Conservation (phyloP, 352 stramenopile species). For the Globisporangium parvum region DNA sequence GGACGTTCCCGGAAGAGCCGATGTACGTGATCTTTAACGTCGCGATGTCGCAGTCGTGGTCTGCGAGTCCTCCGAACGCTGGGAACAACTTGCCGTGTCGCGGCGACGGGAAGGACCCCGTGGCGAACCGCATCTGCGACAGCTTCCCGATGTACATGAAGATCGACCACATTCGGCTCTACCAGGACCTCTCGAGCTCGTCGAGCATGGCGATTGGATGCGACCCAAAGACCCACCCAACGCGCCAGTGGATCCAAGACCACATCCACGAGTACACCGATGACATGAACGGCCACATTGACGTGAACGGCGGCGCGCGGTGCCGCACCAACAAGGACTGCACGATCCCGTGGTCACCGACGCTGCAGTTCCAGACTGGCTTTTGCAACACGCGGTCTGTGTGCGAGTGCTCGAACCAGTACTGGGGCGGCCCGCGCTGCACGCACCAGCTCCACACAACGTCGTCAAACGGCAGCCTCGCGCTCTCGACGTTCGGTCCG, state of each 20-base stretch:
- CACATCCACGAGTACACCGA: constrained; percentile 56
- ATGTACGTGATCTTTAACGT: constrained; percentile 95
- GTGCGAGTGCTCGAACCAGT: constrained; percentile 52
- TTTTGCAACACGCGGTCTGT: constrained; percentile 34
- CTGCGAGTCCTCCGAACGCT: constrained; percentile 45
- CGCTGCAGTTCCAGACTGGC: constrained; percentile 44
- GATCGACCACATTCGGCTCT: constrained; percentile 83
- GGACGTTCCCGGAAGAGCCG: constrained; percentile 81
- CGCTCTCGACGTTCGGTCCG: constrained; percentile 21
- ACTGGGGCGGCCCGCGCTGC: constrained; percentile 60
- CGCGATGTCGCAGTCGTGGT: constrained; percentile 87
- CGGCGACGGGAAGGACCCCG: constrained; percentile 37
- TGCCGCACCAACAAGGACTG: constrained; percentile 54
- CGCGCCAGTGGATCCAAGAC: constrained; percentile 64
- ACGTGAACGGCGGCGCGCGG: constrained; percentile 46
- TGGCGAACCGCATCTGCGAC: constrained; percentile 66
- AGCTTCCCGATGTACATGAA: constrained; percentile 81
- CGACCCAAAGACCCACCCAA: constrained; percentile 54
- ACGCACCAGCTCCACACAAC: constrained; percentile 35
- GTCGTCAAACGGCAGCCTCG: constrained; percentile 5
- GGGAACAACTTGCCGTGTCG: constrained; percentile 36
- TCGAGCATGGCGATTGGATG: constrained; percentile 53
- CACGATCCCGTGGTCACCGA: constrained; percentile 35
- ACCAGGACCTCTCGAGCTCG: constrained; percentile 38
- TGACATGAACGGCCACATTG: constrained; percentile 38